These are phyloP conservation scores for Colletotrichum sp. DNA, from an alignment of 2,329 filamentous ascomycete species.

Conservation along the genomic window DNA sequence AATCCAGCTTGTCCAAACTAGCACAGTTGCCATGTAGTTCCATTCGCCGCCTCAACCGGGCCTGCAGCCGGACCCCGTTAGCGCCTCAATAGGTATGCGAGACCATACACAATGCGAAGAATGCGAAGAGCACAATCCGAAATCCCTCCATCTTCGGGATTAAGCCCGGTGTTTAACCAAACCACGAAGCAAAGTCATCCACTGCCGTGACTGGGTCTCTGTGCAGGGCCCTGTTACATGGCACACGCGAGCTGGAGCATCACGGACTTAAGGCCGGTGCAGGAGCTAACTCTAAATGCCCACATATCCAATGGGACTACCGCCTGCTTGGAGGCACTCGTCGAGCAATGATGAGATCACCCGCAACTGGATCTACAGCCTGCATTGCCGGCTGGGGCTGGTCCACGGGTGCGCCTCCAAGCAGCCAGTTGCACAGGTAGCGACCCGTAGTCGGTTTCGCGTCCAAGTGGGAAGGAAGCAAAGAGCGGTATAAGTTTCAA, in stretches of 20 bases:
- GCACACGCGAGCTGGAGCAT: neutral
- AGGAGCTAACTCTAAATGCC: neutral
- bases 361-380: neutral
- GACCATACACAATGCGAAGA: neutral
- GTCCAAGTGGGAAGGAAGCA: neutral
- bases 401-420: neutral
- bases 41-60: neutral
- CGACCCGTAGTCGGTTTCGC: neutral
- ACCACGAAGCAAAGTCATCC: neutral
- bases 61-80: neutral
- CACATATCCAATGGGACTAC: slow-evolving; percentile 2
- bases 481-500: neutral
- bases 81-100: neutral
- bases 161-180: neutral
- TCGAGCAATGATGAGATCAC: slow-evolving; percentile 6
- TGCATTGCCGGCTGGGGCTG: neutral
- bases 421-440: neutral
- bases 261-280: neutral
- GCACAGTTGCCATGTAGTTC: neutral
- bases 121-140: neutral
- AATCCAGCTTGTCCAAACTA: neutral
- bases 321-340: neutral
- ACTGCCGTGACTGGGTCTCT: neutral
- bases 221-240: neutral
- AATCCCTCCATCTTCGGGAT: neutral